A percentile compares a stretch with the other conserved stretches of the same genome.
Evolutionary conservation across 192 early-diverging fungal genomes (phyloP).

Genomic region (Entrophospora sp.): DNA sequence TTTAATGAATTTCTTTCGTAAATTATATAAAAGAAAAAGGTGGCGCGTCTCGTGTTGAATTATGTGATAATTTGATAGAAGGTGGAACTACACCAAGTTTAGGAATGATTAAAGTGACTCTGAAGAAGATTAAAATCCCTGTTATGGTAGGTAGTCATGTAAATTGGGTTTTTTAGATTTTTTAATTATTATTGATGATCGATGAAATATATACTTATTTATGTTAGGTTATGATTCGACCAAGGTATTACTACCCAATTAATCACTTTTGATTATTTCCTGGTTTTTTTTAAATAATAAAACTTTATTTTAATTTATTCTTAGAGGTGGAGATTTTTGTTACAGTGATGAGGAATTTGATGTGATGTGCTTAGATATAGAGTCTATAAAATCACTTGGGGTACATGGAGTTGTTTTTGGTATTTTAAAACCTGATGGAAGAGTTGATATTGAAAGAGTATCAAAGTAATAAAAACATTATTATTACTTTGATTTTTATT

Average conservation of each 20-base stretch:
- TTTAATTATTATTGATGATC: too few species aligned
- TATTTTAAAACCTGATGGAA: constrained; percentile 43
- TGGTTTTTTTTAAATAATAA: too few species aligned
- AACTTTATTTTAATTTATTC: too few species aligned
- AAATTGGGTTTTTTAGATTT: too few species aligned
- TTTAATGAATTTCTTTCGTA: too few species aligned
- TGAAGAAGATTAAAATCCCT: constrained; percentile 38
- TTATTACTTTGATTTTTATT: not conserved
- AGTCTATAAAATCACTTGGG: constrained; percentile 31
- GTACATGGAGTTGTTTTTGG: constrained; percentile 60
- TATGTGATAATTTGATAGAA: constrained; percentile 57
- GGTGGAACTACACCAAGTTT: constrained; percentile 55
- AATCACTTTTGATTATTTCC: too few species aligned
- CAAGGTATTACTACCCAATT: too few species aligned
- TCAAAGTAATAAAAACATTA: constrained; percentile 28
- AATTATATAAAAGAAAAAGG: constrained; percentile 36
- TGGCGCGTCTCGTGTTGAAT: constrained; percentile 49
- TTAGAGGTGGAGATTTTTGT: constrained; percentile 57
- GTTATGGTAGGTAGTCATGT: constrained; percentile 42
- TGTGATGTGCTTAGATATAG: constrained; percentile 37
- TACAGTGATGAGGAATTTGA: constrained; percentile 40
- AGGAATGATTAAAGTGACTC: constrained; percentile 33
- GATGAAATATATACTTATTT: not conserved
- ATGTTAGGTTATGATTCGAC: not conserved
- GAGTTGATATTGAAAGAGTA: constrained; percentile 42